Evolutionary conservation across 257 asterid species (phyloP).

Genomic region (Ligustrum vulgare): DNA sequence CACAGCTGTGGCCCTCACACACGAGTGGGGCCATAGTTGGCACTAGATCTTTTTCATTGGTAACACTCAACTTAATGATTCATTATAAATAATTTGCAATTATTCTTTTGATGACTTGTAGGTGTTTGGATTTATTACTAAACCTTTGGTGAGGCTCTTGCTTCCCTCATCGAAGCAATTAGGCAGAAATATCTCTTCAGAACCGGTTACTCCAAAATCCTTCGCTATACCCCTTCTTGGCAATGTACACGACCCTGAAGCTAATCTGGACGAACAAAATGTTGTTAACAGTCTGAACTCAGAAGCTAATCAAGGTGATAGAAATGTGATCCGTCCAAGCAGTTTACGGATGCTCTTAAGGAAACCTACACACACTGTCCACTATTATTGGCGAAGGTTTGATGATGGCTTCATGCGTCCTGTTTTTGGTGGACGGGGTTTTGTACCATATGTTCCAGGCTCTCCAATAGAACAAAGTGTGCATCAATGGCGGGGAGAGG

Average conservation of each 20-base stretch:
- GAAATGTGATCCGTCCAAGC: conserved; percentile 49
- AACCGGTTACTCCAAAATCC: conserved; percentile 65
- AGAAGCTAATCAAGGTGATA: conserved; percentile 31
- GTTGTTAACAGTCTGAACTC: conserved; percentile 32
- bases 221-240: conserved; percentile 69
- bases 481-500: conserved; percentile 39
- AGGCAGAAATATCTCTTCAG: conserved; percentile 60
- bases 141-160: conserved; percentile 65
- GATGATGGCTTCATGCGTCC: conserved; percentile 70
- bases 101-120: conserved; percentile 21
- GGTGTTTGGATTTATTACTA: conserved; percentile 87
- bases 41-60: too few relatives aligned
- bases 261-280: conserved; percentile 31
- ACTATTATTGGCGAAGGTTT: conserved; percentile 66
- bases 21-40: too few relatives aligned
- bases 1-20: too few relatives aligned
- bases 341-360: conserved; percentile 70
- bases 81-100: neutral
- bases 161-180: conserved; percentile 62
- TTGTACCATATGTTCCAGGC: conserved; percentile 54
- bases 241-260: conserved; percentile 42
- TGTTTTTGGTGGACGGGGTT: conserved; percentile 71
- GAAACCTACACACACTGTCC: conserved; percentile 82
- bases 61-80: neutral
- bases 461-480: conserved; percentile 54